Evolutionary conservation across 495 filamentous ascomycete genomes (phyloP), one percentile per base, ranked within the genome.

Genomic region (Daldinia grandis): DNA sequence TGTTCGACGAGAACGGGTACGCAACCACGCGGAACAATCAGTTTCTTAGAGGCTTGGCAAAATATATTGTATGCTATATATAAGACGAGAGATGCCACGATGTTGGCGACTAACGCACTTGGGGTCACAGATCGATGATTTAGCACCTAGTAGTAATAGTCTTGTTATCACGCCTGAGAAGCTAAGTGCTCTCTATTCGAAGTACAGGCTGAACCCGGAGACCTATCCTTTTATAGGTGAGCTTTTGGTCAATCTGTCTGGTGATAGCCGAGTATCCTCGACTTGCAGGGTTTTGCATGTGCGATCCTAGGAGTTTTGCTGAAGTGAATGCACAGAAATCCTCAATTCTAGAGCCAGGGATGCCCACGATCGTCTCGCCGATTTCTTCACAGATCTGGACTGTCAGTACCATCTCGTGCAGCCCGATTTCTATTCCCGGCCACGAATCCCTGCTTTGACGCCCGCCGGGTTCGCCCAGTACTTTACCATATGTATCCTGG

Each of bases 391-490:
- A 51, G 90, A 91, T 38, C 82, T 97, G 12, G 85, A 86, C 21
- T 94, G 90, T 69, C 86, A 95, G 71, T 93, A 97, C 74, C 91
- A 94, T 78, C 85, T 97, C 12, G 86, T 97, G 1, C 94, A 93
- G 67, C 79, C 84, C 24, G 81, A 85, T 31, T 71, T 84, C 15
- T 81, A 83, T 12, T 83, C 87, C 53, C 78, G 83, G 59, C 93
- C 94, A 4, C 85, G 86, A 49, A 85, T 93, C 33, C 94, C 94
- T 2, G 91, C 86, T 14, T 82, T 98, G 15, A 97, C 94, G 1
- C 91, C 92, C 2, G 73, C 83, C 30, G 95, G 95, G 3, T 98
- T 97, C 76, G 85, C 90, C 64, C 80, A 80, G 59, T 97, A 92
- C 89, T 88, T 91, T 76, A 93, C 91, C 0, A 79, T 88, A 21